Percentiles rank a stretch among this genome's conserved stretches.
These are phyloP conservation scores for Pseudocercospora crystallina DNA, from an alignment of 2,329 filamentous ascomycete species.

Conservation along the genomic window DNA sequence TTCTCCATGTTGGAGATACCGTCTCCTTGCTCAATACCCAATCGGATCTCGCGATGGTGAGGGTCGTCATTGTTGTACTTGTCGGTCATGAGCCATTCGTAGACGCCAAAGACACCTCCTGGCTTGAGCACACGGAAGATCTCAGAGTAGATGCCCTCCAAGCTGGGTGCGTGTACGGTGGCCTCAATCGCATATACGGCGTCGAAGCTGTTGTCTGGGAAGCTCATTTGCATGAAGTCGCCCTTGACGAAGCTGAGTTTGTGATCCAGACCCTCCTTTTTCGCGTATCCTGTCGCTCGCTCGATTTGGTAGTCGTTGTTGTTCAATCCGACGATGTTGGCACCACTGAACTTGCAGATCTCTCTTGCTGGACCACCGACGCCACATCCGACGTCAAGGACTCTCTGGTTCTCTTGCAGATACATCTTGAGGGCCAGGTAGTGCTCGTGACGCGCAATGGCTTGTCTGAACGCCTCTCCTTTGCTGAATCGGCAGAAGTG, in stretches of 20 bases:
- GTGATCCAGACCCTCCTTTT: constrained; percentile 74
- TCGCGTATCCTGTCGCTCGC: constrained; percentile 81
- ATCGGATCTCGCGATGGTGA: constrained; percentile 82
- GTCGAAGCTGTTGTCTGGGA: constrained; percentile 88
- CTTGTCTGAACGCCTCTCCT: constrained; percentile 84
- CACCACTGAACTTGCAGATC: constrained; percentile 92
- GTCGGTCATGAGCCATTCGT: constrained; percentile 99
- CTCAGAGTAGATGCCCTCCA: constrained; percentile 89
- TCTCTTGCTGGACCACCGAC: constrained; percentile 93
- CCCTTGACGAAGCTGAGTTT: constrained; percentile 89
- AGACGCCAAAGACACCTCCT: constrained; percentile 91
- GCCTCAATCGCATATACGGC: constrained; percentile 97
- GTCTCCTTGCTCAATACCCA: constrained; percentile 92
- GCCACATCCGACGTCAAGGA: constrained; percentile 95
- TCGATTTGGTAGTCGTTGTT: constrained; percentile 99
- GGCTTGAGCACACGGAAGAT: constrained; percentile 96
- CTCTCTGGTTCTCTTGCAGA: constrained; percentile 81
- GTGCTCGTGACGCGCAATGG: constrained; percentile 95
- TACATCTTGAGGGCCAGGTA: constrained; percentile 90
- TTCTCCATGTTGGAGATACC: constrained; percentile 98
- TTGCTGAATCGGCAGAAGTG: constrained; percentile 94
- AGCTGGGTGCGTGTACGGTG: constrained; percentile 86
- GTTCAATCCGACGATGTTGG: constrained; percentile 88
- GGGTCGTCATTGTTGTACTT: constrained; percentile 87
- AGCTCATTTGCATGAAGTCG: constrained; percentile 99